Percentiles rank a stretch among this genome's conserved stretches.
These are phyloP conservation scores for Mycena haematopus DNA, from an alignment of 768 basidiomycete species.

Conservation along the genomic window DNA sequence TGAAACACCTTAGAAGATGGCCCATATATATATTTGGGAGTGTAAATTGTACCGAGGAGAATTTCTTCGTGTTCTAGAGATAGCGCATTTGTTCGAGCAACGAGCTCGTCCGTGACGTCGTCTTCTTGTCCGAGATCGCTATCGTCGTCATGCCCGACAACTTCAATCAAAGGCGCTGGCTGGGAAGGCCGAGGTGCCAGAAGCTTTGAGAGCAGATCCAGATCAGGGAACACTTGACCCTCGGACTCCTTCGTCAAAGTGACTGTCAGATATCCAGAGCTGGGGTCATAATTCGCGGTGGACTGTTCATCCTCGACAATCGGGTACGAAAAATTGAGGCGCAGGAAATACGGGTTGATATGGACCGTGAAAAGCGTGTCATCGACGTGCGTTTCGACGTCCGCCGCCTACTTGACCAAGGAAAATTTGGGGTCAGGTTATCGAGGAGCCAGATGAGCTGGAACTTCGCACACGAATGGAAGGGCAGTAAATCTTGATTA, in stretches of 20 bases:
- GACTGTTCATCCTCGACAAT: slow-evolving; percentile 73
- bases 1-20: slow-evolving; percentile 37
- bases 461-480: slow-evolving; percentile 64
- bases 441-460: slow-evolving; percentile 14
- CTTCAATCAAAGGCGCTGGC: slow-evolving; percentile 58
- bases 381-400: slow-evolving; percentile 81
- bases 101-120: slow-evolving; percentile 45
- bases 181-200: slow-evolving; percentile 66
- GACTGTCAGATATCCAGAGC: slow-evolving; percentile 77
- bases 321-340: slow-evolving; percentile 74
- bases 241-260: slow-evolving; percentile 71
- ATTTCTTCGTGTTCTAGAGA: slow-evolving; percentile 66
- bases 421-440: slow-evolving; percentile 23
- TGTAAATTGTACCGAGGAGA: slow-evolving; percentile 53
- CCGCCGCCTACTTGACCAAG: slow-evolving; percentile 68
- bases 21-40: background rate
- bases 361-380: slow-evolving; percentile 73
- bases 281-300: slow-evolving; percentile 76
- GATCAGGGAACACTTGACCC: slow-evolving; percentile 74
- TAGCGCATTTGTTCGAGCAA: slow-evolving; percentile 49
- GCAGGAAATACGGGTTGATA: slow-evolving; percentile 85
- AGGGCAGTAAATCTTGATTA: slow-evolving; percentile 71
- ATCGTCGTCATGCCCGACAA: slow-evolving; percentile 47
- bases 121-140: slow-evolving; percentile 16
- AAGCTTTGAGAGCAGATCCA: slow-evolving; percentile 80